Evolutionary conservation across 2,329 filamentous ascomycete genomes (phyloP).

Genomic region (Botryosphaeria agaves): DNA sequence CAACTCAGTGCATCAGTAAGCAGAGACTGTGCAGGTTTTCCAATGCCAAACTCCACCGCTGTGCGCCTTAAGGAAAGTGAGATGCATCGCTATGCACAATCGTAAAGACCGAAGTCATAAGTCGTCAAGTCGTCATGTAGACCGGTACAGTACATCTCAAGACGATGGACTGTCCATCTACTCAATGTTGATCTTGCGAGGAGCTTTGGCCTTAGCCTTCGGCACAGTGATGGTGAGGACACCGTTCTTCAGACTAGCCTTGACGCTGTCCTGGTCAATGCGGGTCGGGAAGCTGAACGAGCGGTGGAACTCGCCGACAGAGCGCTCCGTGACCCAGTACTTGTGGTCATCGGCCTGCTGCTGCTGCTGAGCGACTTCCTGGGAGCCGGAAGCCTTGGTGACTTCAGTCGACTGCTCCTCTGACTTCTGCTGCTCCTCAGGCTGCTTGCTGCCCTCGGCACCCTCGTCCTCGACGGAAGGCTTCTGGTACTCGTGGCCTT

Average conservation of each 20-base stretch:
- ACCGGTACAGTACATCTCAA: too few relatives aligned
- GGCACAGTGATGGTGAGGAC: conserved; percentile 40
- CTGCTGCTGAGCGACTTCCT: conserved; percentile 18
- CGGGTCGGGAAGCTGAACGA: conserved; percentile 39
- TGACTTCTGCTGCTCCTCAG: too few relatives aligned
- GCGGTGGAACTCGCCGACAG: conserved; percentile 40
- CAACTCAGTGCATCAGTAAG: too few relatives aligned
- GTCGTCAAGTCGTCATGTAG: too few relatives aligned
- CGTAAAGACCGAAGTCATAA: too few relatives aligned
- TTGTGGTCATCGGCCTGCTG: conserved; percentile 19
- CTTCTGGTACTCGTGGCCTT: conserved; percentile 27
- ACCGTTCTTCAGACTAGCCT: conserved; percentile 42
- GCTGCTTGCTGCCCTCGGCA: conserved; percentile 12
- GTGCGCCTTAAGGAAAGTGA: too few relatives aligned
- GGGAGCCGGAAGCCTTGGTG: conserved; percentile 3
- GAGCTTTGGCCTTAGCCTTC: conserved; percentile 30
- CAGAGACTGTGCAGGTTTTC: too few relatives aligned
- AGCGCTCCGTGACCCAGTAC: conserved; percentile 53
- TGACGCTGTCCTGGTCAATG: conserved; percentile 43
- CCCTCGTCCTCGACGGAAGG: conserved; percentile 50
- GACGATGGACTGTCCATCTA: too few relatives aligned
- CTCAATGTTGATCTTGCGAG: conserved; percentile 39
- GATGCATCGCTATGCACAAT: too few relatives aligned
- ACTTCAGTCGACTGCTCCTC: too few relatives aligned
- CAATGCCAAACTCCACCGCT: too few relatives aligned